Percentiles rank a stretch among this genome's conserved stretches.
Conservation (phyloP, 1,284 basidiomycete species). For the Paramarasmius palmivorus region DNA sequence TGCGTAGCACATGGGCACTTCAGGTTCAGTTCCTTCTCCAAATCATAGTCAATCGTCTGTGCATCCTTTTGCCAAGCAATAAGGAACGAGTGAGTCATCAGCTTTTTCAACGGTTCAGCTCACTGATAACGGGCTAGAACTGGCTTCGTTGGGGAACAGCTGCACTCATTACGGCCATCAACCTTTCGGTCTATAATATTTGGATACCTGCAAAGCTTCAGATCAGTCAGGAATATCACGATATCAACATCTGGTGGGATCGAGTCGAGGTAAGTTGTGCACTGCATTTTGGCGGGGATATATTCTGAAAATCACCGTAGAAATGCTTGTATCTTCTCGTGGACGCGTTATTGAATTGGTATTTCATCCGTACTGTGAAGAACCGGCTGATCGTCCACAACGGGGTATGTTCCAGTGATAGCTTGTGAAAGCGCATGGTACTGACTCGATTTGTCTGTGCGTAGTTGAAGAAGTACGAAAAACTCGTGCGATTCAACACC, state of each 20-base stretch:
- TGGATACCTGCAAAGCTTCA: slow-evolving; percentile 8
- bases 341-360: slow-evolving; percentile 6
- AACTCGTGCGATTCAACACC: no score
- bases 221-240: slow-evolving; percentile 2
- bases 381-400: neutral
- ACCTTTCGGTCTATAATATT: slow-evolving; percentile 5
- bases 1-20: slow-evolving; percentile 1
- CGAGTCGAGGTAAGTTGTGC: slow-evolving; percentile 1
- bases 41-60: slow-evolving; percentile 8
- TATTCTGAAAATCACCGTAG: neutral
- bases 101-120: no score
- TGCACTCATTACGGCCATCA: slow-evolving; percentile 4
- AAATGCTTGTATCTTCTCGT: slow-evolving; percentile 5
- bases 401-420: slow-evolving; percentile 5
- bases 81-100: neutral
- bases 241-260: slow-evolving; percentile 8
- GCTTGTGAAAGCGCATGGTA: no score
- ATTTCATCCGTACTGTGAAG: slow-evolving; percentile 8
- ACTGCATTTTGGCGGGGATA: no score
- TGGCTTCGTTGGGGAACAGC: slow-evolving; percentile 5
- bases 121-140: neutral
- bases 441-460: no score
- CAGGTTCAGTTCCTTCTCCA: slow-evolving; percentile 8
- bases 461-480: neutral
- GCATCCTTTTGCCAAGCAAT: neutral